phyloP scores from a whole-genome alignment of 441 rosid genomes.

The Pelargonium fulgidum region DNA sequence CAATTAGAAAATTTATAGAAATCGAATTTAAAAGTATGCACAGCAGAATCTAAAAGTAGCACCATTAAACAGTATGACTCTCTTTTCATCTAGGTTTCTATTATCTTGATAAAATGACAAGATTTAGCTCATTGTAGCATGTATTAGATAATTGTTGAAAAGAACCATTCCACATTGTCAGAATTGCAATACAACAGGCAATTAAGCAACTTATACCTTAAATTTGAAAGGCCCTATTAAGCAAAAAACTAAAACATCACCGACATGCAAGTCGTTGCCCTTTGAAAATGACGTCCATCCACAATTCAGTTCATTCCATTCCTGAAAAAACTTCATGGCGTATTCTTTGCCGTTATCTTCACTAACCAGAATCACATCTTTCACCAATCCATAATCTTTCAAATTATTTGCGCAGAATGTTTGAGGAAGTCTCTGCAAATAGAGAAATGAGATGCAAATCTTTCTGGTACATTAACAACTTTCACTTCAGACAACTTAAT shows the following conservation, averaged over 20 bases:
- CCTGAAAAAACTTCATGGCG: not conserved
- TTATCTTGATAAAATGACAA: no score
- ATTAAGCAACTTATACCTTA: not conserved
- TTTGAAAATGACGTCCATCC: not conserved
- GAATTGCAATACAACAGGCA: no score
- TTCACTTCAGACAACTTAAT: not conserved
- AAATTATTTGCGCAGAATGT: not conserved
- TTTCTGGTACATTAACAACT: not conserved
- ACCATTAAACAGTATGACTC: no score
- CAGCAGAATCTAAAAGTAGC: no score
- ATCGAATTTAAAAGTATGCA: not conserved
- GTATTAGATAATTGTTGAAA: no score
- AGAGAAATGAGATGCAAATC: not conserved
- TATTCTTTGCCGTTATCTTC: not conserved
- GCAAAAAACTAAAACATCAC: slow-evolving; percentile 2
- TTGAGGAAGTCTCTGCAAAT: slow-evolving; percentile 2
- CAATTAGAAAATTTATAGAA: not conserved
- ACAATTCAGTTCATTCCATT: slow-evolving; percentile 2
- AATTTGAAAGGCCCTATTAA: not conserved
- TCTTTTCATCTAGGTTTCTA: not conserved
- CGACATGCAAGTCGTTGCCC: not conserved
- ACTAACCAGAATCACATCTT: not conserved
- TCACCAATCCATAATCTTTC: not conserved
- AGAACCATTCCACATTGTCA: not conserved
- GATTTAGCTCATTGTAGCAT: not conserved